A percentile compares a stretch with the other conserved stretches of the same genome.
These are phyloP conservation scores for Exophiala mesophila DNA, from an alignment of 2,329 filamentous ascomycete species.

Conservation along the genomic window DNA sequence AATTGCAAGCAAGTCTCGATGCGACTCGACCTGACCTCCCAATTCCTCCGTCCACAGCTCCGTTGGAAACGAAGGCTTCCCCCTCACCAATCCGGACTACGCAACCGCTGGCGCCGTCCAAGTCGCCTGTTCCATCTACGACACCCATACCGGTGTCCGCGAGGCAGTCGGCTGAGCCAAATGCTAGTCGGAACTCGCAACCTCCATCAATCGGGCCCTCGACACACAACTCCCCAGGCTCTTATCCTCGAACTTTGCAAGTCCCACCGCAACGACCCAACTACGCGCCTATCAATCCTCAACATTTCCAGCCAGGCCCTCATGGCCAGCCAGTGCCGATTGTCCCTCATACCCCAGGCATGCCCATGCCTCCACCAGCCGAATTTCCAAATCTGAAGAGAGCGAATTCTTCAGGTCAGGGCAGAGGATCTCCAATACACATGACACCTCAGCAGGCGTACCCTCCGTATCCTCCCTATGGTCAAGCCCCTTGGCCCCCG, in stretches of 20 bases:
- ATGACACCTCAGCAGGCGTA: conserved; percentile 22
- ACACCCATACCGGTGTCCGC: conserved; percentile 9
- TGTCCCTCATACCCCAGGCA: conserved; percentile 13
- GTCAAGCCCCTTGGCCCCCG: conserved; percentile 24
- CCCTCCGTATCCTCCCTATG: conserved; percentile 21
- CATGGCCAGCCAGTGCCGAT: conserved; percentile 22
- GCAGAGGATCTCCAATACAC: conserved; percentile 24
- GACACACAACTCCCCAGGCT: conserved; percentile 17
- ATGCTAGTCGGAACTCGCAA: conserved; percentile 12
- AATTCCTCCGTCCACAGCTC: conserved; percentile 3
- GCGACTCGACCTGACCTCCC: conserved; percentile 10
- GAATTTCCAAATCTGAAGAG: conserved; percentile 20
- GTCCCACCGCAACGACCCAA: conserved; percentile 22
- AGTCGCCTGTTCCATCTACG: conserved; percentile 15
- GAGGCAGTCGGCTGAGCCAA: conserved; percentile 11
- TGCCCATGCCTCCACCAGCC: conserved; percentile 24
- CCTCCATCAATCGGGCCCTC: conserved; percentile 1
- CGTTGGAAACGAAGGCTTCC: conserved; percentile 5
- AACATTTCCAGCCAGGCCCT: conserved; percentile 19
- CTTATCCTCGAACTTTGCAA: conserved; percentile 20
- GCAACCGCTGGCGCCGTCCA: conserved; percentile 8
- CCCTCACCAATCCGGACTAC: conserved; percentile 5
- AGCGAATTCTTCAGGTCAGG: conserved; percentile 15
- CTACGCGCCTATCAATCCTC: conserved; percentile 21
- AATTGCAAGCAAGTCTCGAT: conserved; percentile 17